phyloP scores from a whole-genome alignment of 2,329 filamentous ascomycete genomes.

The Rhinocladiella similis region DNA sequence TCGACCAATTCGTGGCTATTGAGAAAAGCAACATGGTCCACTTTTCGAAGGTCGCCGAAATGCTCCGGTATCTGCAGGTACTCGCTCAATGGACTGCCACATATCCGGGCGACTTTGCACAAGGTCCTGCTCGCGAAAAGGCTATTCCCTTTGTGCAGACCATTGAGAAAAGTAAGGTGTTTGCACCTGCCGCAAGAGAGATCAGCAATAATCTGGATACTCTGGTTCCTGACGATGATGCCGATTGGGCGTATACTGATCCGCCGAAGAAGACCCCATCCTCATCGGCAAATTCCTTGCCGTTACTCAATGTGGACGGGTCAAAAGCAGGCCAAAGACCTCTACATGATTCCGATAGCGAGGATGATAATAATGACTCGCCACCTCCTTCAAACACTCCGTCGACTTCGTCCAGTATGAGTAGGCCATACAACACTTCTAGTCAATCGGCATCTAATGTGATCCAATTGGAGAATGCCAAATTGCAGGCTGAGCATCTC shows the following conservation, averaged over 20 bases:
- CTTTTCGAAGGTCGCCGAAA: conserved; percentile 74
- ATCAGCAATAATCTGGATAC: conserved; percentile 76
- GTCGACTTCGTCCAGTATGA: conserved; percentile 41
- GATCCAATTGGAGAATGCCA: conserved; percentile 70
- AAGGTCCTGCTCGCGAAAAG: conserved; percentile 68
- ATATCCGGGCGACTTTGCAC: conserved; percentile 92
- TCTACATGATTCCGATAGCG: conserved; percentile 35
- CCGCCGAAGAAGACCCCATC: conserved; percentile 37
- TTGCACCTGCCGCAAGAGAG: conserved; percentile 77
- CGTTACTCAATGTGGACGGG: conserved; percentile 7
- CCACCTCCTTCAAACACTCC: conserved; percentile 40
- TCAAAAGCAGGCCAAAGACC: conserved; percentile 34
- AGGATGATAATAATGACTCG: conserved; percentile 27
- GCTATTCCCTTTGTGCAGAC: conserved; percentile 74
- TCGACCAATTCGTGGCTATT: conserved; percentile 63
- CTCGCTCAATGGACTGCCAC: conserved; percentile 84
- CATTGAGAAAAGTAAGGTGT: conserved; percentile 76
- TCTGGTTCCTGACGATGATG: conserved; percentile 84
- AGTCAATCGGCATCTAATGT: conserved; percentile 44
- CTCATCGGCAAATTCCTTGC: conserved; percentile 16
- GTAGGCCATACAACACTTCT: conserved; percentile 40
- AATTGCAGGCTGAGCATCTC: conserved; percentile 72
- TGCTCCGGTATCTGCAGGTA: conserved; percentile 79
- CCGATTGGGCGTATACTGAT: conserved; percentile 86
- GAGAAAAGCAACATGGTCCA: conserved; percentile 71